Conservation (phyloP, 2,329 filamentous ascomycete genomes). For the Phyllosticta citriasiana region DNA sequence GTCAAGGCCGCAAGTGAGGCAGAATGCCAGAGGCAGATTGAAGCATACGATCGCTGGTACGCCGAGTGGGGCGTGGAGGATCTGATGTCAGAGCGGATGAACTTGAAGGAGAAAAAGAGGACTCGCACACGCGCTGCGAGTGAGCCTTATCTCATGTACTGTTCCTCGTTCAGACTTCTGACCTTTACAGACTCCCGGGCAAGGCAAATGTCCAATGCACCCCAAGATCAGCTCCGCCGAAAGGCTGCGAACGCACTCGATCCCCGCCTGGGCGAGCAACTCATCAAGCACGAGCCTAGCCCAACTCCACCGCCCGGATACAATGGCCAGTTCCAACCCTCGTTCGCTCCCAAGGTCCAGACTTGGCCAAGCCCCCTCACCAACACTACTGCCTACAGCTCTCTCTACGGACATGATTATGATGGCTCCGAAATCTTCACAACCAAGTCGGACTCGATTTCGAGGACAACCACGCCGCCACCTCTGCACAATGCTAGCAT, state of each 20-base stretch:
- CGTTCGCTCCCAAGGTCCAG: conserved; percentile 27
- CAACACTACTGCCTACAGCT: not conserved
- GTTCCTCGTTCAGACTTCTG: not conserved
- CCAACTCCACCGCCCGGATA: conserved; percentile 19
- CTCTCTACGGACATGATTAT: not conserved
- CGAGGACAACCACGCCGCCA: not conserved
- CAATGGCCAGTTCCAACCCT: conserved; percentile 12
- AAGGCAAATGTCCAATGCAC: not conserved
- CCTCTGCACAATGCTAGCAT: not conserved
- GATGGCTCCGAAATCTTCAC: conserved; percentile 5
- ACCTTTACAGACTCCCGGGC: not conserved
- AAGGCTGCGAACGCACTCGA: conserved; percentile 20
- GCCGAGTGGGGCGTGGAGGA: conserved; percentile 57
- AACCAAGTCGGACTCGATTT: not conserved
- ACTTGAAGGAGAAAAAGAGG: conserved; percentile 62
- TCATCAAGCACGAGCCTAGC: conserved; percentile 26
- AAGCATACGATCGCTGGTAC: conserved; percentile 72
- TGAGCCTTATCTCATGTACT: not conserved
- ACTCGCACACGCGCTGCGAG: conserved; percentile 23
- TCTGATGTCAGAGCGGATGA: conserved; percentile 68
- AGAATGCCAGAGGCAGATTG: conserved; percentile 52
- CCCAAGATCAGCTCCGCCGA: conserved; percentile 2
- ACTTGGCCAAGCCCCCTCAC: conserved; percentile 21
- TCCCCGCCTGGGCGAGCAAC: conserved; percentile 25
- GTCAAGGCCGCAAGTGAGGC: conserved; percentile 59